Percentiles rank a stretch among this genome's conserved stretches.
Conservation (phyloP, 495 filamentous ascomycete genomes). For the Talaromyces trachyspermus region DNA sequence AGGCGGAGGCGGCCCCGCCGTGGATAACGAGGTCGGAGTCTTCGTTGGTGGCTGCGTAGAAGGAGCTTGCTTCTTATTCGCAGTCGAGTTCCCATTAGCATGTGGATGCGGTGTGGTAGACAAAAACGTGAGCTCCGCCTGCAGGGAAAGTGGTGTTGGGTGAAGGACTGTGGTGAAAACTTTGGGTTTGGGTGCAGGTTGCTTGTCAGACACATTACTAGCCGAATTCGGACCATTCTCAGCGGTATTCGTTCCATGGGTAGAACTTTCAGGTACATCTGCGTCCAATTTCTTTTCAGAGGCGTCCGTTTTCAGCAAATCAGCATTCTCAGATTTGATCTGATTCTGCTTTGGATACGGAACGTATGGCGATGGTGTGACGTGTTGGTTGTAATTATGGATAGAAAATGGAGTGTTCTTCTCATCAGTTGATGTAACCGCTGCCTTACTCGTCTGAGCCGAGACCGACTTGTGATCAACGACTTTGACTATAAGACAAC, state of each 20-base stretch:
- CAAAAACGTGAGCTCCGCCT: conserved; percentile 68
- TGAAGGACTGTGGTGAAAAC: conserved; percentile 76
- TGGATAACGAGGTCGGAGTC: conserved; percentile 40
- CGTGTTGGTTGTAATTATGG: conserved; percentile 79
- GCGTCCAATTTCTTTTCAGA: conserved; percentile 12
- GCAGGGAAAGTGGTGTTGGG: conserved; percentile 67
- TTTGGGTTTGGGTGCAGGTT: conserved; percentile 46
- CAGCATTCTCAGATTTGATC: conserved; percentile 26
- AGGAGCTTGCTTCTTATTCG: conserved; percentile 31
- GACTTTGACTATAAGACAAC: conserved; percentile 87
- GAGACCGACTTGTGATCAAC: conserved; percentile 71
- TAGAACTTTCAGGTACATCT: conserved; percentile 16
- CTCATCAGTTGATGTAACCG: conserved; percentile 42
- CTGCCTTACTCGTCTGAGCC: conserved; percentile 47
- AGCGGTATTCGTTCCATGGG: conserved; percentile 17
- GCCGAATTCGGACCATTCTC: conserved; percentile 1
- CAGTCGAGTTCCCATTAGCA: conserved; percentile 13
- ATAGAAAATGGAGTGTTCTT: conserved; percentile 72
- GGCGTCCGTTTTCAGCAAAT: conserved; percentile 22
- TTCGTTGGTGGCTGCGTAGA: conserved; percentile 26
- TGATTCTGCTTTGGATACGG: conserved; percentile 65
- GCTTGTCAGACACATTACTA: conserved; percentile 33
- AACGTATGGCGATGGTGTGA: conserved; percentile 81
- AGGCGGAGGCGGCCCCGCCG: conserved; percentile 46
- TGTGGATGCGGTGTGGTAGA: conserved; percentile 60